Evolutionary conservation across 2,329 filamentous ascomycete genomes (phyloP).

Genomic region (Aspergillus pseudoviridinutans): DNA sequence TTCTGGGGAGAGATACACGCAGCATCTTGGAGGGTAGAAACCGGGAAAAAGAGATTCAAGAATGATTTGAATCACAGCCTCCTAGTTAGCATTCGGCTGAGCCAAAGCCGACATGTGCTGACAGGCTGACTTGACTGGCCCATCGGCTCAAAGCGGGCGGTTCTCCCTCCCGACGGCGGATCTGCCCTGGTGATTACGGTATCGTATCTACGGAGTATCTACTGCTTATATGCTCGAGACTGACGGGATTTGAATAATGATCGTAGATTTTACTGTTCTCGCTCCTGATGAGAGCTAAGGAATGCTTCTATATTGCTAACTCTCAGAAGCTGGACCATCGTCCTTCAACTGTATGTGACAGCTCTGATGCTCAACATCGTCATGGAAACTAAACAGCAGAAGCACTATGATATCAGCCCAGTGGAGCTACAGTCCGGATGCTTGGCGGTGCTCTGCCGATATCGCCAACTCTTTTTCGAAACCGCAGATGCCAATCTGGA

Average conservation of each 20-base stretch:
- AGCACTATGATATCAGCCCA: not conserved
- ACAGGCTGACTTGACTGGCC: not conserved
- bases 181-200: not conserved
- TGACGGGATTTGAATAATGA: not conserved
- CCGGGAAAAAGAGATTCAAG: not conserved
- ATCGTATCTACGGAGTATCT: too few species aligned
- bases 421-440: not conserved
- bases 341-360: not conserved
- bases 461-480: not conserved
- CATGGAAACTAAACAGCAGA: too few species aligned
- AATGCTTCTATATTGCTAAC: not conserved
- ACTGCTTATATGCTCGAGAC: not conserved
- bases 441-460: not conserved
- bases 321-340: not conserved
- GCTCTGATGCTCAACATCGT: not conserved
- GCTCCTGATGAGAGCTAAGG: not conserved
- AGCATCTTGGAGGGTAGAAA: not conserved
- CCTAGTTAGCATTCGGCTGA: not conserved
- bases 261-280: not conserved
- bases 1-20: not conserved
- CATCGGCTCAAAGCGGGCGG: not conserved
- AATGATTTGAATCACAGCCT: not conserved
- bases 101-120: constrained; percentile 5
- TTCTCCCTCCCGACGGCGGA: not conserved
- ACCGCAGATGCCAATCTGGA: not conserved